Evolutionary conservation across 2,329 filamentous ascomycete genomes (phyloP).

Genomic region (Pseudodiploospora longispora): DNA sequence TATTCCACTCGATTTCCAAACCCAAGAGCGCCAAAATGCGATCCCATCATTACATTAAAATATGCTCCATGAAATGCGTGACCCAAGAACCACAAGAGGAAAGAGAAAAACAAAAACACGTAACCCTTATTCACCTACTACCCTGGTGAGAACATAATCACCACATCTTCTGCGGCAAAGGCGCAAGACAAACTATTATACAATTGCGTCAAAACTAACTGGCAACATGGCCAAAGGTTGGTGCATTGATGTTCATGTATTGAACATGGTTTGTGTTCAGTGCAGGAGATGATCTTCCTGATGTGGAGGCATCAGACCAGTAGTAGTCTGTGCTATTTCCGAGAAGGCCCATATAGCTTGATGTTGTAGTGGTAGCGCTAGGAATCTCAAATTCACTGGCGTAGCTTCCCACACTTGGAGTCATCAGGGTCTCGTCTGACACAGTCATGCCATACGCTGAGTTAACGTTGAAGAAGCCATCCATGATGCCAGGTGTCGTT

Average conservation of each 20-base stretch:
- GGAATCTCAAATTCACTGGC: constrained; percentile 39
- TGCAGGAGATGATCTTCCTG: constrained; percentile 24
- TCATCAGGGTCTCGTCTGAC: constrained; percentile 41
- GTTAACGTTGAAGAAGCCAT: constrained; percentile 32
- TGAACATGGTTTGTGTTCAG: constrained; percentile 22
- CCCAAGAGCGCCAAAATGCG: constrained; percentile 13
- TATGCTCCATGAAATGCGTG: constrained; percentile 11
- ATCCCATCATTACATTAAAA: constrained; percentile 22
- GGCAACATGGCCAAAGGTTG: too few relatives aligned
- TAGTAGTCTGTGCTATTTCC: constrained; percentile 40
- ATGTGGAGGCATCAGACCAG: constrained; percentile 38
- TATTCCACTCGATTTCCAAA: too few relatives aligned
- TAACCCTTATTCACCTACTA: too few relatives aligned
- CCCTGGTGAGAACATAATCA: too few relatives aligned
- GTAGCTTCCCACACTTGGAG: constrained; percentile 37
- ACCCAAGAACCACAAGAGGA: not conserved
- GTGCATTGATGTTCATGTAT: constrained; percentile 26
- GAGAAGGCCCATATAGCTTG: constrained; percentile 32
- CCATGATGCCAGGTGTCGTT: constrained; percentile 41
- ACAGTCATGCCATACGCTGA: constrained; percentile 30
- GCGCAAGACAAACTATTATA: too few relatives aligned
- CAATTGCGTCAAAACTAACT: too few relatives aligned
- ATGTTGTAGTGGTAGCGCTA: constrained; percentile 25
- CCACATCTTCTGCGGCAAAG: too few relatives aligned
- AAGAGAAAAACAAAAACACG: not conserved